phyloP scores from a whole-genome alignment of 2,329 filamentous ascomycete genomes.

The Neofusicoccum kwambonambiense region DNA sequence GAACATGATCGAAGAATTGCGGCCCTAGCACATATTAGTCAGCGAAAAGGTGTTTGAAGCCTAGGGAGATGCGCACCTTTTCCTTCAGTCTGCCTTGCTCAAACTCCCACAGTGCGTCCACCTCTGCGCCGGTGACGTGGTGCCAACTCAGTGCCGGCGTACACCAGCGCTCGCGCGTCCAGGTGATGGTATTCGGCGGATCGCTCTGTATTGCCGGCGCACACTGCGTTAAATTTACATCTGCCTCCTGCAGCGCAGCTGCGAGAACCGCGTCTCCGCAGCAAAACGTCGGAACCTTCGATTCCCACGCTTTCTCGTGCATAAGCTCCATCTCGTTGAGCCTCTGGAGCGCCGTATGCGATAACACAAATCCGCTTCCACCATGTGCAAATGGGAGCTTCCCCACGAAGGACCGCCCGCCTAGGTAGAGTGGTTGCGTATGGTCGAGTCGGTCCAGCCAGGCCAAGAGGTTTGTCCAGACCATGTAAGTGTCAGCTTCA shows the following conservation, averaged over 20 bases:
- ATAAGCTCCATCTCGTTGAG: conserved; percentile 27
- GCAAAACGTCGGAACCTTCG: conserved; percentile 31
- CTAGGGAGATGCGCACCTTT: conserved; percentile 19
- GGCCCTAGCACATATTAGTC: conserved; percentile 23
- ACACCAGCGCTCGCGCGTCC: conserved; percentile 43
- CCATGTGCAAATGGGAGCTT: conserved; percentile 42
- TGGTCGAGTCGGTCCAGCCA: conserved; percentile 41
- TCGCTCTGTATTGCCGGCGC: conserved; percentile 47
- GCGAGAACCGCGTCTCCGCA: conserved; percentile 40
- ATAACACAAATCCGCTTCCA: conserved; percentile 44
- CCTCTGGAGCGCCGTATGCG: conserved; percentile 37
- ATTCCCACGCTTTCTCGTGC: conserved; percentile 34
- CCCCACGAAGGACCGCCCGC: conserved; percentile 38
- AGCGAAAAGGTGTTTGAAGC: neutral
- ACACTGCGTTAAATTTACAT: conserved; percentile 36
- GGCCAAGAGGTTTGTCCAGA: conserved; percentile 40
- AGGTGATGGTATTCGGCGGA: conserved; percentile 41
- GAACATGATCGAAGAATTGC: conserved; percentile 33
- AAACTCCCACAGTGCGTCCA: conserved; percentile 31
- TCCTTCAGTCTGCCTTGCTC: conserved; percentile 34
- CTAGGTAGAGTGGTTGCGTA: conserved; percentile 43
- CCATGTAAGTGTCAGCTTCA: conserved; percentile 38
- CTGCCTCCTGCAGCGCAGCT: conserved; percentile 33
- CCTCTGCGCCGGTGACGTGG: conserved; percentile 26
- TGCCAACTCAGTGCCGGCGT: conserved; percentile 41